A percentile compares a stretch with the other conserved stretches of the same genome.
Evolutionary conservation across 2,329 filamentous ascomycete genomes (phyloP).

Genomic region (Fusarium sp.): DNA sequence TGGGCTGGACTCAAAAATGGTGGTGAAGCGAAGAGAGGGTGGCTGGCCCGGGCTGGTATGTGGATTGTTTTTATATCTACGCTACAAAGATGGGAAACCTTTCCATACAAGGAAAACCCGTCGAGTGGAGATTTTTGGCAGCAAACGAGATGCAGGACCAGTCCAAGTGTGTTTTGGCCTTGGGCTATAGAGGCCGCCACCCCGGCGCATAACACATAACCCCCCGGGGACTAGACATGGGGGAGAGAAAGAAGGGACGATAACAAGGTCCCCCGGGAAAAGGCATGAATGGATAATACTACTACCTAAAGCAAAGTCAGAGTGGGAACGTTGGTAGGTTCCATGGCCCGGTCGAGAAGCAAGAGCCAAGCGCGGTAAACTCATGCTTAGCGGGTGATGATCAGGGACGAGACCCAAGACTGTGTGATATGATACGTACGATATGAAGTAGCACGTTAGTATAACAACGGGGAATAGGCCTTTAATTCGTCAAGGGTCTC

Average conservation of each 20-base stretch:
- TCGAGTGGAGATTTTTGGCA: background rate
- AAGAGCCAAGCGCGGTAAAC: background rate
- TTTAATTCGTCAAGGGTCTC: background rate
- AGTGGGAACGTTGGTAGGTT: background rate
- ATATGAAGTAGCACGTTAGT: background rate
- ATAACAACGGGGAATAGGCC: constrained; percentile 2
- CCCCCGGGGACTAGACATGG: constrained; percentile 2
- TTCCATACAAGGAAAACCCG: background rate
- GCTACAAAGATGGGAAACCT: constrained; percentile 13
- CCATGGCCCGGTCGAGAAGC: background rate
- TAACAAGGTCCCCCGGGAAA: constrained; percentile 4
- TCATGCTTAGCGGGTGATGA: constrained; percentile 13
- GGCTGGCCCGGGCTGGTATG: constrained; percentile 22
- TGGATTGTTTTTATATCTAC: constrained; percentile 35
- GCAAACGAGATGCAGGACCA: constrained; percentile 11
- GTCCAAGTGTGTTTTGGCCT: background rate
- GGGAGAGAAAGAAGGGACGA: background rate
- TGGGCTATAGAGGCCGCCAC: background rate
- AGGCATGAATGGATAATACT: constrained; percentile 13
- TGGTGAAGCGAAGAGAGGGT: background rate
- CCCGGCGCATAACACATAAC: constrained; percentile 17
- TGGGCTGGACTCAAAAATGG: constrained; percentile 19
- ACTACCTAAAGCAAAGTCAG: background rate
- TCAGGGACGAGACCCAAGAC: constrained; percentile 20
- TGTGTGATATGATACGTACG: background rate